phyloP scores from a whole-genome alignment of 192 early-diverging fungal genomes.

The Coemansia sp. region DNA sequence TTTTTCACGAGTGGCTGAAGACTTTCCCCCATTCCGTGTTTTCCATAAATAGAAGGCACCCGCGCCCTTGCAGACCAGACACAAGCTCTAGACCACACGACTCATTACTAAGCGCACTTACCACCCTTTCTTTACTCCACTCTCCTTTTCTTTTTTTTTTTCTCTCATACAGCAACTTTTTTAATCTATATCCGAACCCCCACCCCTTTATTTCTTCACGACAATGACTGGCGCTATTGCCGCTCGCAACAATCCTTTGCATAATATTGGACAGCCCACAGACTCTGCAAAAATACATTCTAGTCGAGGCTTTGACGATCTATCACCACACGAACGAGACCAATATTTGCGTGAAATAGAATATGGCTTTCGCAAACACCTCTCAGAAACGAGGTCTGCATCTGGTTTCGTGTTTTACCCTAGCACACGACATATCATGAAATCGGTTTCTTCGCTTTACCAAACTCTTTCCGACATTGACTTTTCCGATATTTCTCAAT shows the following conservation, averaged over 20 bases:
- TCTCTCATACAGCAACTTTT: background rate
- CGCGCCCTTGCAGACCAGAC: background rate
- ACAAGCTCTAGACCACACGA: background rate
- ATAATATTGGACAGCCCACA: background rate
- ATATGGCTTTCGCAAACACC: slow-evolving; percentile 4
- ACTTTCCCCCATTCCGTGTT: background rate
- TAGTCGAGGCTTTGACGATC: slow-evolving; percentile 2
- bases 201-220: background rate
- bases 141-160: background rate
- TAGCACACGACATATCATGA: slow-evolving; percentile 9
- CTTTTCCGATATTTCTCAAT: slow-evolving; percentile 6
- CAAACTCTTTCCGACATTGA: slow-evolving; percentile 8
- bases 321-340: slow-evolving; percentile 3
- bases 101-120: background rate
- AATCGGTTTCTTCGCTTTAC: background rate
- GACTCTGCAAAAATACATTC: background rate
- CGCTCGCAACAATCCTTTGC: background rate
- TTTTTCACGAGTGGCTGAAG: background rate
- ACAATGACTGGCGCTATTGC: background rate
- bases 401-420: slow-evolving; percentile 7
- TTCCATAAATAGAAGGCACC: background rate
- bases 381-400: background rate
- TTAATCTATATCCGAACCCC: background rate
- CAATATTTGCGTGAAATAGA: background rate
- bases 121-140: background rate